Conservation (phyloP, 2,329 filamentous ascomycete species). For the Colletotrichum tabaci region DNA sequence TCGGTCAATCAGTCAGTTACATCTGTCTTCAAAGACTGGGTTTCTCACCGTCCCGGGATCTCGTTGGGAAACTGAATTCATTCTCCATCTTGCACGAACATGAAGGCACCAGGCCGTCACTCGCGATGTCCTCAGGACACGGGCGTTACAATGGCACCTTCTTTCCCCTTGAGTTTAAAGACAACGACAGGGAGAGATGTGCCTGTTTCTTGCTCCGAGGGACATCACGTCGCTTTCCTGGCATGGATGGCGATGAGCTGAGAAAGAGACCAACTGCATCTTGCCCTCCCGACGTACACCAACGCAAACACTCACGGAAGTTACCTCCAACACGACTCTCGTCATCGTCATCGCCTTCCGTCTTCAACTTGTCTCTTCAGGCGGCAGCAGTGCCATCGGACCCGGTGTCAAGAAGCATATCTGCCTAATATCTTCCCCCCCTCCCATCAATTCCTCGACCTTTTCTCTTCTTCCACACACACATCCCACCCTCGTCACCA, state of each 20-base stretch:
- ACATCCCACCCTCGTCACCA: slow-evolving; percentile 21
- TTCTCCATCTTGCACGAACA: no score
- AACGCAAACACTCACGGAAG: background rate
- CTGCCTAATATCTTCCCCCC: background rate
- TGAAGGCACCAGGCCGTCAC: no score
- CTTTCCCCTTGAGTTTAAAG: no score
- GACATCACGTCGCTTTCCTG: background rate
- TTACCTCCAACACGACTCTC: background rate
- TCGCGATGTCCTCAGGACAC: no score
- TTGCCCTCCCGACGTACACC: background rate
- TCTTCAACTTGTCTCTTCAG: background rate
- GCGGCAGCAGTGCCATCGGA: background rate
- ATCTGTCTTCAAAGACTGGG: no score
- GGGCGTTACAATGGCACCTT: no score
- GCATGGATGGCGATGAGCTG: accelerated
- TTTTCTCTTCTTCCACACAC: slow-evolving; percentile 17
- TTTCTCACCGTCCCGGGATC: no score
- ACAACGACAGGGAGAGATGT: no score
- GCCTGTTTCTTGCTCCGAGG: background rate
- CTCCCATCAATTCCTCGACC: background rate
- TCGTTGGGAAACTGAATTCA: no score
- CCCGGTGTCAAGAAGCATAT: slow-evolving; percentile 2
- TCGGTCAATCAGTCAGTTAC: no score
- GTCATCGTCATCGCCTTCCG: background rate
- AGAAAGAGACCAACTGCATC: background rate